Evolutionary conservation across 2,329 filamentous ascomycete species (phyloP).

Genomic region (Fusarium citri): DNA sequence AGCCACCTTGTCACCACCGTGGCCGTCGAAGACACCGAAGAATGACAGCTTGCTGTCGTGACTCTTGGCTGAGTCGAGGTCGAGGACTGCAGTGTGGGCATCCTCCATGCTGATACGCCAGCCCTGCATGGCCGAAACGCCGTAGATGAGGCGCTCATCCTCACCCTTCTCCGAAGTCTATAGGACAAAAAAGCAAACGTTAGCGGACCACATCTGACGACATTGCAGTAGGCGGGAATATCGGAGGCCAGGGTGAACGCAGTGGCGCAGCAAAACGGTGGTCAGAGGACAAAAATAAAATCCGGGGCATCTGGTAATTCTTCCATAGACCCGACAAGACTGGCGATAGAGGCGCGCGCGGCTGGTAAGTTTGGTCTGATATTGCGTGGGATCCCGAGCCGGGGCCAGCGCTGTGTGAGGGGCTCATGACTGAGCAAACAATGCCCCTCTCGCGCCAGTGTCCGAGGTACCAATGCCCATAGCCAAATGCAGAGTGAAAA

Average conservation of each 20-base stretch:
- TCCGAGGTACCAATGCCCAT: constrained; percentile 17
- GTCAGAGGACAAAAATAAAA: neutral
- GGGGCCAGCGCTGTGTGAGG: constrained; percentile 37
- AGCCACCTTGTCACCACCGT: constrained; percentile 96
- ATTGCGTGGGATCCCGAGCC: constrained; percentile 16
- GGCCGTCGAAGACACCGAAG: constrained; percentile 98
- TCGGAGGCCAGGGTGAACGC: constrained; percentile 24
- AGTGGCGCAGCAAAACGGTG: neutral
- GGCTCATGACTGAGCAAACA: constrained; percentile 36
- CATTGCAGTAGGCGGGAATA: constrained; percentile 22
- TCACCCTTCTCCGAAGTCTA: constrained; percentile 89
- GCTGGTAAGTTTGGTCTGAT: constrained; percentile 12
- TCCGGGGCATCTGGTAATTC: neutral
- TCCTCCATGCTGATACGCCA: constrained; percentile 99
- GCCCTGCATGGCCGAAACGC: constrained; percentile 98
- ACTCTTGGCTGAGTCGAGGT: constrained; percentile 75
- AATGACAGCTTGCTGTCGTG: constrained; percentile 85
- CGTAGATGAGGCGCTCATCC: constrained; percentile 93
- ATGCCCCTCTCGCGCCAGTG: constrained; percentile 39
- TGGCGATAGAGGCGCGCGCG: constrained; percentile 26
- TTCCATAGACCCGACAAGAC: constrained; percentile 2
- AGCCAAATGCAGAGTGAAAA: constrained; percentile 23
- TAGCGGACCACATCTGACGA: constrained; percentile 42
- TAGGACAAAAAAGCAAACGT: constrained; percentile 38
- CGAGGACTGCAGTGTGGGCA: constrained; percentile 88